Evolutionary conservation across 2,329 filamentous ascomycete species (phyloP).

Genomic region (Thielaviopsis euricoi): DNA sequence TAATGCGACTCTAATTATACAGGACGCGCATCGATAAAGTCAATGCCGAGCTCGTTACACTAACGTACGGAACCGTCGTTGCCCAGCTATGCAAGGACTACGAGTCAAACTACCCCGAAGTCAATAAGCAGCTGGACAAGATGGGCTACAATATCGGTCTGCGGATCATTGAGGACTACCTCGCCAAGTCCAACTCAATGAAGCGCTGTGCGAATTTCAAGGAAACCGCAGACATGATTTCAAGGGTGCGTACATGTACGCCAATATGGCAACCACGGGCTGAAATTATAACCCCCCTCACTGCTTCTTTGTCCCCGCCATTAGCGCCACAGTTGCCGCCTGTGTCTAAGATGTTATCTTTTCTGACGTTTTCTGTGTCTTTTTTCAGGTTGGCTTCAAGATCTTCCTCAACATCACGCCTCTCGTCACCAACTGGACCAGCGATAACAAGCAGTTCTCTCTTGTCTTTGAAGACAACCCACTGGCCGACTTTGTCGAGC

Average conservation of each 20-base stretch:
- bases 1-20: constrained; percentile 10
- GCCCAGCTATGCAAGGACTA: constrained; percentile 94
- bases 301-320: background rate
- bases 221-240: constrained; percentile 92
- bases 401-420: constrained; percentile 97
- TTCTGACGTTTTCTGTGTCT: background rate
- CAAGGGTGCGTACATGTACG: constrained; percentile 45
- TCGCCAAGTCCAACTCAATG: constrained; percentile 84
- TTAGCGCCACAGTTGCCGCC: background rate
- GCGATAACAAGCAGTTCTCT: constrained; percentile 91
- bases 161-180: constrained; percentile 89
- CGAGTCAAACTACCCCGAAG: constrained; percentile 81
- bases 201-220: constrained; percentile 82
- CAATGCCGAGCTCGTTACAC: constrained; percentile 89
- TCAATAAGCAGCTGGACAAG: constrained; percentile 95
- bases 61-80: constrained; percentile 96
- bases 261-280: background rate
- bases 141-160: constrained; percentile 99
- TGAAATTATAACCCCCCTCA: background rate
- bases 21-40: constrained; percentile 95
- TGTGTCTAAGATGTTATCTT: background rate
- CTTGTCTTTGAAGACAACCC: constrained; percentile 95
- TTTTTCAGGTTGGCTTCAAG: constrained; percentile 76
- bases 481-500: constrained; percentile 88
- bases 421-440: constrained; percentile 86